These are phyloP conservation scores for Moringa oleifera DNA, from an alignment of 345 rosid species.

Conservation along the genomic window DNA sequence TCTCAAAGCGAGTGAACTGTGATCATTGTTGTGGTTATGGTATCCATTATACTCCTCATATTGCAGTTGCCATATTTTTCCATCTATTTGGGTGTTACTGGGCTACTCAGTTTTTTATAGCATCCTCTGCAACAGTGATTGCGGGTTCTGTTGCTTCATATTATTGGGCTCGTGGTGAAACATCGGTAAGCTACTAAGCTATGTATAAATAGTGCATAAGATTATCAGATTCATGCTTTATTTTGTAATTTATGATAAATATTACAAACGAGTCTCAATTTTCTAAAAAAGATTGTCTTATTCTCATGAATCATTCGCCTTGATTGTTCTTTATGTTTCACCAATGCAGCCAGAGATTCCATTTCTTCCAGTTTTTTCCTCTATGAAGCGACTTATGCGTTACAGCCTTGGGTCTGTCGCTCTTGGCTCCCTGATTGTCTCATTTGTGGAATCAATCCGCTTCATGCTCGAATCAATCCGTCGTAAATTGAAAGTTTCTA, in stretches of 20 bases:
- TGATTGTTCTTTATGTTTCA: conserved; percentile 13
- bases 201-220: too few species aligned
- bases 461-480: conserved; percentile 88
- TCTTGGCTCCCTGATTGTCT: conserved; percentile 81
- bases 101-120: conserved; percentile 91
- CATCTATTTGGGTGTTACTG: conserved; percentile 94
- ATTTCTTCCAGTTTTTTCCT: conserved; percentile 92
- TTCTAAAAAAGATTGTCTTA: too few species aligned
- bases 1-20: conserved; percentile 69
- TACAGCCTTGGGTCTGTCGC: conserved; percentile 94
- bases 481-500: conserved; percentile 57
- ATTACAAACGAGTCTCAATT: too few species aligned
- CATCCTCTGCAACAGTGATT: conserved; percentile 79
- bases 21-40: conserved; percentile 89
- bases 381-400: conserved; percentile 82
- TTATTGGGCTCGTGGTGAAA: conserved; percentile 92
- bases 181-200: conserved; percentile 47
- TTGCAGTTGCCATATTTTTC: conserved; percentile 78
- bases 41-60: conserved; percentile 89
- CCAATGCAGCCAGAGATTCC: conserved; percentile 78
- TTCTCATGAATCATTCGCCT: too few species aligned
- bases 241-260: too few species aligned
- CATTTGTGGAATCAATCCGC: conserved; percentile 88
- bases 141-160: conserved; percentile 96
- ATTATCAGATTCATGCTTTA: too few species aligned